phyloP scores from a whole-genome alignment of 2,329 filamentous ascomycete genomes.

The Colletotrichum sp. region DNA sequence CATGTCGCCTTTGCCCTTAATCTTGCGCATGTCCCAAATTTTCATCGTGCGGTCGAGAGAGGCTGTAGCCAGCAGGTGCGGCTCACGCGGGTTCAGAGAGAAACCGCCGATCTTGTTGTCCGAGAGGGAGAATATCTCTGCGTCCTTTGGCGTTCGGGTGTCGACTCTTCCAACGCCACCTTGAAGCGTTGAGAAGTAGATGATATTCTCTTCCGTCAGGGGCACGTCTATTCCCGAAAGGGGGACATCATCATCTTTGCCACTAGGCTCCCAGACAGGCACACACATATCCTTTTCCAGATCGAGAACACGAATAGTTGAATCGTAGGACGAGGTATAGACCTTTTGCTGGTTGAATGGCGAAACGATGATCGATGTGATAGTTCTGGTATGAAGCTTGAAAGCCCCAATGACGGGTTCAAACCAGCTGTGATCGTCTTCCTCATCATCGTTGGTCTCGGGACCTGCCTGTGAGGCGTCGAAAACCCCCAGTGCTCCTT shows the following conservation, averaged over 20 bases:
- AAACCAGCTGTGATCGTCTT: constrained; percentile 59
- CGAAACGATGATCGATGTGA: constrained; percentile 82
- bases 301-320: constrained; percentile 86
- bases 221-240: constrained; percentile 87
- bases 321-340: constrained; percentile 91
- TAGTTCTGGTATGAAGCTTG: constrained; percentile 88
- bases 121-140: constrained; percentile 75
- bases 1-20: constrained; percentile 65
- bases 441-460: constrained; percentile 66
- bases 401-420: constrained; percentile 87
- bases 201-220: constrained; percentile 68
- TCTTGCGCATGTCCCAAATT: constrained; percentile 90
- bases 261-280: constrained; percentile 79
- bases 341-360: constrained; percentile 75
- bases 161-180: constrained; percentile 85
- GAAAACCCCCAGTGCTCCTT: constrained; percentile 88
- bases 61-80: constrained; percentile 86
- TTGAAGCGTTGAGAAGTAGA: constrained; percentile 88
- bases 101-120: constrained; percentile 98
- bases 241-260: constrained; percentile 73
- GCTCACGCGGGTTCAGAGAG: constrained; percentile 77
- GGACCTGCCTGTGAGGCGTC: constrained; percentile 77
- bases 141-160: constrained; percentile 61
- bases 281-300: constrained; percentile 79
- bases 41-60: constrained; percentile 89